Percentiles rank a stretch among this genome's conserved stretches.
phyloP scores from a whole-genome alignment of 2,329 filamentous ascomycete genomes.

The Colletotrichum sp. region DNA sequence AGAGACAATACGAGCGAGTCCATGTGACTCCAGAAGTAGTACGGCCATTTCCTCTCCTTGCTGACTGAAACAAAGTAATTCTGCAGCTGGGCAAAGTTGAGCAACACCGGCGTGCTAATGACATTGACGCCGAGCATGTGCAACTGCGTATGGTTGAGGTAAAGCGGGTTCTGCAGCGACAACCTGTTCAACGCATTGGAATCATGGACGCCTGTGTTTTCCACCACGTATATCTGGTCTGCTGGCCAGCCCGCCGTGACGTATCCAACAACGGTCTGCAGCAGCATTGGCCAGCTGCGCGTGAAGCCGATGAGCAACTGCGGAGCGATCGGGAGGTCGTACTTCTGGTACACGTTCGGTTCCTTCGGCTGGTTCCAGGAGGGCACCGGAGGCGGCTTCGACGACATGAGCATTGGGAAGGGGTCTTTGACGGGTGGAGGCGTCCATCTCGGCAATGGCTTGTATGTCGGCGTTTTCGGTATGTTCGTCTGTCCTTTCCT shows the following conservation, averaged over 20 bases:
- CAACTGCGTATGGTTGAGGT: conserved; percentile 57
- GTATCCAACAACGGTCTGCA: conserved; percentile 62
- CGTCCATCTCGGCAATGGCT: conserved; percentile 19
- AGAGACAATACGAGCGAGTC: conserved; percentile 51
- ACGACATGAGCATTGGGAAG: conserved; percentile 43
- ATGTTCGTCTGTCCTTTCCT: neutral
- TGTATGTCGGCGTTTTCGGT: conserved; percentile 4
- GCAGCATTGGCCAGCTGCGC: conserved; percentile 57
- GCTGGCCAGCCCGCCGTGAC: conserved; percentile 65
- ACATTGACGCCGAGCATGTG: conserved; percentile 56
- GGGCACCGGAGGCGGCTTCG: conserved; percentile 45
- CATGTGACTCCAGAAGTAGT: conserved; percentile 64
- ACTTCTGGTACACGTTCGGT: conserved; percentile 40
- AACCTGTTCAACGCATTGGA: conserved; percentile 53
- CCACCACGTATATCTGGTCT: conserved; percentile 61
- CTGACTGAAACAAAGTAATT: conserved; percentile 57
- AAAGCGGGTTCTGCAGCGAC: conserved; percentile 60
- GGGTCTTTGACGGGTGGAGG: conserved; percentile 47
- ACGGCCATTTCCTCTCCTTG: conserved; percentile 46
- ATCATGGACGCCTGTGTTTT: conserved; percentile 63
- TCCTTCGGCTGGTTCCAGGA: conserved; percentile 46
- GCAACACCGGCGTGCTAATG: conserved; percentile 53
- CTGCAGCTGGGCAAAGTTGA: conserved; percentile 61
- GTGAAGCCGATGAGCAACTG: conserved; percentile 66
- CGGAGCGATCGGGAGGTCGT: conserved; percentile 43